Conservation (phyloP, 1,284 basidiomycete genomes). For the Moesziomyces sp. region DNA sequence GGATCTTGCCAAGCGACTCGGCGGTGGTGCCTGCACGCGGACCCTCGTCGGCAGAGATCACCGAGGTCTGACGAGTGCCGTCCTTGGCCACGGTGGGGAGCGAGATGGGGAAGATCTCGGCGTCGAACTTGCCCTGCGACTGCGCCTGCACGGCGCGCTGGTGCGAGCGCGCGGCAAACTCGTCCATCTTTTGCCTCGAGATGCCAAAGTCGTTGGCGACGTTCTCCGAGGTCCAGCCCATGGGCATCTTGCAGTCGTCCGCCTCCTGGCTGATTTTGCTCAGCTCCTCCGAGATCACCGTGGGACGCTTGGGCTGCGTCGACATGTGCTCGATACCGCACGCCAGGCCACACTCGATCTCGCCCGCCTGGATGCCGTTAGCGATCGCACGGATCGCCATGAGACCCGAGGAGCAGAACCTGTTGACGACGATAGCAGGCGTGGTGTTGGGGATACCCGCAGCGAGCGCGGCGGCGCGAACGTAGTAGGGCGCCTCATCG, state of each 20-base stretch:
- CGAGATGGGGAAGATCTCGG: constrained; percentile 79
- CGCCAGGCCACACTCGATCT: constrained; percentile 86
- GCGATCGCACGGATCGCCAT: constrained; percentile 84
- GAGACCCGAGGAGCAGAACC: constrained; percentile 76
- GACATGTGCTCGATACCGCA: constrained; percentile 85
- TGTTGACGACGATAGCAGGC: constrained; percentile 74
- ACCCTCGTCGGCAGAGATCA: constrained; percentile 81
- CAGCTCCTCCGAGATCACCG: constrained; percentile 51
- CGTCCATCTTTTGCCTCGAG: constrained; percentile 84
- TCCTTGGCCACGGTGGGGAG: constrained; percentile 72
- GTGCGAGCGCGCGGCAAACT: constrained; percentile 82
- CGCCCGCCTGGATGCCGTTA: constrained; percentile 82
- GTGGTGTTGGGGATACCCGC: constrained; percentile 83
- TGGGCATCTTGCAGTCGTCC: constrained; percentile 72
- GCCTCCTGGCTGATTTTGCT: constrained; percentile 49
- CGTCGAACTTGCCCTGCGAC: constrained; percentile 76
- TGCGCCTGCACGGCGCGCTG: constrained; percentile 77
- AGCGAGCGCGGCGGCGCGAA: constrained; percentile 76
- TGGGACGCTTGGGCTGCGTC: constrained; percentile 42
- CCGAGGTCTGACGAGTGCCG: constrained; percentile 72
- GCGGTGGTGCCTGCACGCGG: constrained; percentile 81
- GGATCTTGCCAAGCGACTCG: constrained; percentile 77
- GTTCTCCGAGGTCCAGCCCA: constrained; percentile 90
- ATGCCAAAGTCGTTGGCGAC: constrained; percentile 78
- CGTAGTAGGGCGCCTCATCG: constrained; percentile 50